Evolutionary conservation across 805 yeast genomes (phyloP), one percentile per base, ranked within the genome.

Genomic region (Isabelozyma rhagii): DNA sequence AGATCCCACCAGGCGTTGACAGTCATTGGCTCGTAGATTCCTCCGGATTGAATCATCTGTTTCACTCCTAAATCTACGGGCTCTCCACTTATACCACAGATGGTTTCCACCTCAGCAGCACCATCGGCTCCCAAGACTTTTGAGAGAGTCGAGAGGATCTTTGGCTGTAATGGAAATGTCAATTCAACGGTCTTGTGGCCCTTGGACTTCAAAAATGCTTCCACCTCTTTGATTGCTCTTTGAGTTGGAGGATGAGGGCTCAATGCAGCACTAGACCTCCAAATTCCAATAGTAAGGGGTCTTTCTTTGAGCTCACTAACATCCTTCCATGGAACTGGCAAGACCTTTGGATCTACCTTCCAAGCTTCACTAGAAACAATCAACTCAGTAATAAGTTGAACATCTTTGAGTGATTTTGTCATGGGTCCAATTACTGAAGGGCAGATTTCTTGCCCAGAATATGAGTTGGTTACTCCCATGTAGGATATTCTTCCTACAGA

Each of bases 181-280:
- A 81, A 71, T 47, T 74, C 74, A 42, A 81, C 67, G 10, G 79
- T 69, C 49, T 75, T 77, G 47, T 77, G 82, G n/a, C 84, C 81
- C 4, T 47, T 41, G 4, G 41, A 41, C 10, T n/a, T 6, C 8
- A 48, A 18, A 17, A 44, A 44, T 9, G 45, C 45, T 31, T 36
- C 41, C 3, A 45, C 51, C 18, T 40, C 10, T 36, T 25, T 14
- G 29, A 48, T 39, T 4, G 51, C 51, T 34, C 51, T 45, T 13
- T 38, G 41, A 34, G 45, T 39, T 9, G 51, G 51, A 15, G 51
- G 51, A 17, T 48, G 51, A 31, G 44, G 41, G n/a, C 39, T 40
- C 5, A 45, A 40, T 8, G 27, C 8, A n/a, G 48, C 51, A 21
- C 45, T 40, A 8, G 36, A 25, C 8, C 25, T 28, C 14, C 45